phyloP scores from a whole-genome alignment of 1,284 basidiomycete species.

The Phylloporus gajari region DNA sequence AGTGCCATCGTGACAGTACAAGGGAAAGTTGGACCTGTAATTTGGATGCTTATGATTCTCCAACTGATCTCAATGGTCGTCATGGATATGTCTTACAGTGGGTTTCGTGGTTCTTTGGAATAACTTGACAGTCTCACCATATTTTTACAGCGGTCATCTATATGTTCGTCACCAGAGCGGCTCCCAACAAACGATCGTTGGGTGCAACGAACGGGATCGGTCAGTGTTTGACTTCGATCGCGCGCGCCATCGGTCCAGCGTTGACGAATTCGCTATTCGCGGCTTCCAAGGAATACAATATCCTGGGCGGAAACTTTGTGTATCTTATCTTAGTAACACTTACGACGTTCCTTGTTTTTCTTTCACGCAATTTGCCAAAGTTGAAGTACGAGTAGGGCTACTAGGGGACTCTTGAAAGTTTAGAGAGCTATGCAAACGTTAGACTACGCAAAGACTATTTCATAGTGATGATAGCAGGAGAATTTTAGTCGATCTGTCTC shows the following conservation, averaged over 20 bases:
- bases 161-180: background rate
- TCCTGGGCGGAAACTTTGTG: background rate
- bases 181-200: slow-evolving; percentile 4
- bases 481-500: too few species aligned
- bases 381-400: background rate
- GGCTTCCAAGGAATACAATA: background rate
- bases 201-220: slow-evolving; percentile 5
- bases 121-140: background rate
- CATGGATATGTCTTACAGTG: background rate
- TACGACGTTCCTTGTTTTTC: background rate
- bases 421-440: too few species aligned
- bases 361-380: background rate
- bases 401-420: too few species aligned
- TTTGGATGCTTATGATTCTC: slow-evolving; percentile 3
- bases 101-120: background rate
- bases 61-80: background rate
- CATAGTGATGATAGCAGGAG: too few species aligned
- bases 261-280: background rate
- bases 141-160: background rate
- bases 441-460: too few species aligned
- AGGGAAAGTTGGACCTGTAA: background rate
- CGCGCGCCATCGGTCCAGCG: background rate
- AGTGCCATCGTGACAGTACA: background rate
- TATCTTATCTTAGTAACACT: background rate
- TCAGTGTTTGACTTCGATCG: slow-evolving; percentile 2